These are phyloP conservation scores for Starmera caribaea DNA, from an alignment of 805 yeast species.

Conservation along the genomic window DNA sequence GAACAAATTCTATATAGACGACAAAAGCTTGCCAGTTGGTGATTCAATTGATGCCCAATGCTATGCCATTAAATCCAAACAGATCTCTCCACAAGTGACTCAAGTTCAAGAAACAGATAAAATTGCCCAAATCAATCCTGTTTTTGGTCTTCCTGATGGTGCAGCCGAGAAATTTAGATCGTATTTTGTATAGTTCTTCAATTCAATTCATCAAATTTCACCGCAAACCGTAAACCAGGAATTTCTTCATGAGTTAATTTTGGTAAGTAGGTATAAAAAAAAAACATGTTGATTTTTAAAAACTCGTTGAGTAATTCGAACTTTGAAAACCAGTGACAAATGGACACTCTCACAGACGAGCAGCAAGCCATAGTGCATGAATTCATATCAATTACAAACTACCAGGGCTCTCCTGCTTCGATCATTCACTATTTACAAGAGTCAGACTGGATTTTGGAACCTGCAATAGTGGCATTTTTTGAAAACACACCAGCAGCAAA, in stretches of 20 bases:
- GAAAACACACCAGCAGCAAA: slow-evolving; percentile 16
- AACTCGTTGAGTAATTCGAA: too few species aligned
- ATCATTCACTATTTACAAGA: slow-evolving; percentile 16
- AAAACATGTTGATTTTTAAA: too few species aligned
- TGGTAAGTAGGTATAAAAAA: too few species aligned
- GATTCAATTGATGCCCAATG: slow-evolving; percentile 3
- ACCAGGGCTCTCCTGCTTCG: slow-evolving; percentile 9
- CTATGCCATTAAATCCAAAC: slow-evolving; percentile 5
- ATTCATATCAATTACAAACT: slow-evolving; percentile 12
- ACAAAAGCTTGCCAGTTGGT: neutral
- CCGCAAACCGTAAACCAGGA: too few species aligned
- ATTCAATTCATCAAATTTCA: neutral
- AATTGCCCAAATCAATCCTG: slow-evolving; percentile 37
- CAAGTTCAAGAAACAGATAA: slow-evolving; percentile 11
- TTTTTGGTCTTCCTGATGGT: slow-evolving; percentile 47
- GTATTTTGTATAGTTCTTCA: neutral
- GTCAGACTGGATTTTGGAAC: slow-evolving; percentile 30
- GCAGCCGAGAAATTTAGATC: slow-evolving; percentile 24
- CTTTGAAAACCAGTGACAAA: too few species aligned
- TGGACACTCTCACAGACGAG: slow-evolving; percentile 10
- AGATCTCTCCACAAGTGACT: slow-evolving; percentile 5
- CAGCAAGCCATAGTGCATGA: slow-evolving; percentile 7
- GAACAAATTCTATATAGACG: slow-evolving; percentile 6
- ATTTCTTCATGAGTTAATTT: too few species aligned
- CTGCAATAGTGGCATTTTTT: slow-evolving; percentile 17